phyloP scores from a whole-genome alignment of 2,329 filamentous ascomycete species.

The Didymella pomorum region DNA sequence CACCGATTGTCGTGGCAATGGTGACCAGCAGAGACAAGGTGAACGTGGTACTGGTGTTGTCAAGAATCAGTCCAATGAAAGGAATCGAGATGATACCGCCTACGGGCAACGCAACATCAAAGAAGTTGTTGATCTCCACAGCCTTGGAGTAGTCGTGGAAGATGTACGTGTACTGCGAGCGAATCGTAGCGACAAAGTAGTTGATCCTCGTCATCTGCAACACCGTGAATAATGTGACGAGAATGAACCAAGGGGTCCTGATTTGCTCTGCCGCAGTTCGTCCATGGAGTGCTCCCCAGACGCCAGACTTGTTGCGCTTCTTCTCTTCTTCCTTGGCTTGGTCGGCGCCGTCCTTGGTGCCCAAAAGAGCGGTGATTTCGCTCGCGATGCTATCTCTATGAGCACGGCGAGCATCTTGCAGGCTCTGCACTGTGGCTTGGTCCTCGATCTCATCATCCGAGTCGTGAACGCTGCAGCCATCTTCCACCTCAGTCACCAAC shows the following conservation, averaged over 20 bases:
- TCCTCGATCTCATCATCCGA: constrained; percentile 65
- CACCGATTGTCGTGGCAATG: constrained; percentile 76
- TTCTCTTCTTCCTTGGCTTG: constrained; percentile 72
- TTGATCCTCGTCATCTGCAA: constrained; percentile 79
- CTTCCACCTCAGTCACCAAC: constrained; percentile 75
- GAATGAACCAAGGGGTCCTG: constrained; percentile 79
- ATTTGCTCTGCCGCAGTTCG: constrained; percentile 76
- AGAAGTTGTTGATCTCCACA: constrained; percentile 78
- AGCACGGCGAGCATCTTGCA: constrained; percentile 63
- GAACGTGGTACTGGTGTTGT: constrained; percentile 75
- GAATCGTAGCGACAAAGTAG: constrained; percentile 90
- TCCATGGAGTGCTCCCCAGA: constrained; percentile 87
- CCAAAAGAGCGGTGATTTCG: constrained; percentile 77
- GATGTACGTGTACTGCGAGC: constrained; percentile 80
- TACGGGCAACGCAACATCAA: constrained; percentile 83
- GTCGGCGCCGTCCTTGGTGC: constrained; percentile 68
- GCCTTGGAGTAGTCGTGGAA: constrained; percentile 69
- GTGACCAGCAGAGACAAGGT: constrained; percentile 75
- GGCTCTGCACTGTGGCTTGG: constrained; percentile 55
- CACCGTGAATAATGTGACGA: constrained; percentile 82
- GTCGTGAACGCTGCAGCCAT: constrained; percentile 57
- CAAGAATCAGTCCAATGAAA: constrained; percentile 82
- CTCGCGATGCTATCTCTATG: constrained; percentile 70
- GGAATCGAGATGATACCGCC: constrained; percentile 86
- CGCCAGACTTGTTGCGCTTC: constrained; percentile 74